Evolutionary conservation across 306 rosid genomes (phyloP), one percentile per base, ranked within the genome.

Genomic region (Vigna hirtella): DNA sequence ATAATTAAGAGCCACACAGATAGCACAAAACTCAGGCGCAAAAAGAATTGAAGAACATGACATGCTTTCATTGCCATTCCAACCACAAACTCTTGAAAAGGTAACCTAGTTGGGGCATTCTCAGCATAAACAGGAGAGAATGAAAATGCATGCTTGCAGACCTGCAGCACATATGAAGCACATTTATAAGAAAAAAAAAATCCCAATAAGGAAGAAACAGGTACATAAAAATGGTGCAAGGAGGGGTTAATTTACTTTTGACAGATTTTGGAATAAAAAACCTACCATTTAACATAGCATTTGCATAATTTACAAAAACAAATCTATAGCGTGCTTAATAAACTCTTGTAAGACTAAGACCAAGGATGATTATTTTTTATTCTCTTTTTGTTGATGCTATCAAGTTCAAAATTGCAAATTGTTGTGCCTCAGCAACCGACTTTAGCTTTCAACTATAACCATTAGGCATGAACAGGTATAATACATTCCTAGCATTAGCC

Each of bases 61-160:
- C 99, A 96, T 63, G 99, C 97, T 84, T 93, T 96, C 98, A 93
- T 90, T 73, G 91, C 91, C 93, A 96, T 96, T 79, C 99, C 99
- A 86, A 93, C 97, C 34, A 93, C 83, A 84, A 96, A 96, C 88
- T 96, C 99, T 82, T 91, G 98, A 79, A 96, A 93, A 84, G 99
- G 99, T 79, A 96, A 87, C 90, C 98, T 88, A 66, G 93, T 81
- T 2, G 99, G 99, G 16, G 99, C 99, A 87, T 96, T 91, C 83
- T 86, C 94, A 20, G 99, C 99, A 84, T 96, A 96, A 79, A 93
- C 98, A 20, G 99, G 98, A 68, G 99, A 96, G 79, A 96, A 96
- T 8, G 99, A 91, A 76, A 96, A 96, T 17, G 97, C 86, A 86
- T 96, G 97, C 77, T 96, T 96, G 90, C 99, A 96, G 50, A 96